These are phyloP conservation scores for Russula vinacea DNA, from an alignment of 768 basidiomycete genomes.

Conservation along the genomic window DNA sequence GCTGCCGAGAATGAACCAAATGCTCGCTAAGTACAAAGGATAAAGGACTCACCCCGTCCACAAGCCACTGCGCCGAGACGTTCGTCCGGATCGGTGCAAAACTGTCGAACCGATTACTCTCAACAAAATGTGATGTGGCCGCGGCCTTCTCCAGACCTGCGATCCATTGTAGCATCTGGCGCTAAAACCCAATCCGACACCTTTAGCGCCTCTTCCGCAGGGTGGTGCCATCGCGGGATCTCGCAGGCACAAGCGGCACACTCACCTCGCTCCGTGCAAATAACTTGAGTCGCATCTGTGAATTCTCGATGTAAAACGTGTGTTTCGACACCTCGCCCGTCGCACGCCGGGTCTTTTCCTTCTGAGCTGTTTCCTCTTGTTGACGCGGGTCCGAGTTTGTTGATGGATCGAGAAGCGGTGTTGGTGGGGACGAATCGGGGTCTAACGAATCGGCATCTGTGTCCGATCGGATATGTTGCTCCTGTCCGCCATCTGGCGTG, in stretches of 20 bases:
- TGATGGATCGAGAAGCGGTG: slow-evolving; percentile 76
- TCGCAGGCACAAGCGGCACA: background rate
- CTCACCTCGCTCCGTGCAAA: slow-evolving; percentile 82
- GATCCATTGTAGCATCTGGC: slow-evolving; percentile 98
- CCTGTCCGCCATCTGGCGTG: slow-evolving; percentile 8
- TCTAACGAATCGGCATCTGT: slow-evolving; percentile 26
- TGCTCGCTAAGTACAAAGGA: background rate
- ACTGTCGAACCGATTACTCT: slow-evolving; percentile 84
- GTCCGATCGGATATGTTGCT: slow-evolving; percentile 23
- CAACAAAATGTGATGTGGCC: slow-evolving; percentile 69
- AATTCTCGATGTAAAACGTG: slow-evolving; percentile 90
- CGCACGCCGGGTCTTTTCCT: slow-evolving; percentile 48
- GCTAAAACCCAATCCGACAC: slow-evolving; percentile 41
- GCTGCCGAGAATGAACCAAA: slow-evolving; percentile 42
- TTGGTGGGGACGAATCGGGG: slow-evolving; percentile 38
- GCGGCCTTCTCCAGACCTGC: slow-evolving; percentile 83
- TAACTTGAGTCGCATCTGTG: slow-evolving; percentile 84
- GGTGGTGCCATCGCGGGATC: background rate
- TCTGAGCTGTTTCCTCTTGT: slow-evolving; percentile 37
- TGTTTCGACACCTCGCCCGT: slow-evolving; percentile 77
- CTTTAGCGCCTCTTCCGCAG: background rate
- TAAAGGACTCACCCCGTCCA: slow-evolving; percentile 75
- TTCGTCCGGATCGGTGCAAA: slow-evolving; percentile 92
- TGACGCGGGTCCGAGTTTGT: slow-evolving; percentile 60
- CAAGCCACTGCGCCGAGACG: slow-evolving; percentile 96